These are phyloP conservation scores for Bryoerythrophyllum caledonicum DNA, from an alignment of 225 moss, liverwort and hornwort genomes.

Conservation along the genomic window DNA sequence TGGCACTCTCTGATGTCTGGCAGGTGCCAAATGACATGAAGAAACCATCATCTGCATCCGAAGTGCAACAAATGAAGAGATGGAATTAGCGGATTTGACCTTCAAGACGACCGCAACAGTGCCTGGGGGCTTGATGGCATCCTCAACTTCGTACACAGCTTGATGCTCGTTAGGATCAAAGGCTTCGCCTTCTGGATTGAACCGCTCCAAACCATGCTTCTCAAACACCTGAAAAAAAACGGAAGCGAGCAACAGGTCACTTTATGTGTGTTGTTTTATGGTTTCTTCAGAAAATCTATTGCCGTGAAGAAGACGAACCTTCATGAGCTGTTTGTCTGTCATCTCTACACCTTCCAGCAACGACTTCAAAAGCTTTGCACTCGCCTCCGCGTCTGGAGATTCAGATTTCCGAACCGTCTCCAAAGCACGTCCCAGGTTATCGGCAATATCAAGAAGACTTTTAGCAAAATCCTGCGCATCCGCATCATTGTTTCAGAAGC, in stretches of 20 bases:
- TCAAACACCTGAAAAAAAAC: slow-evolving; percentile 54
- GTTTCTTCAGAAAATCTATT: background rate
- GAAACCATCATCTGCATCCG: background rate
- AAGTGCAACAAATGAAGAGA: background rate
- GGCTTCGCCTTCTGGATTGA: slow-evolving; percentile 45
- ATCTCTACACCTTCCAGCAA: slow-evolving; percentile 72
- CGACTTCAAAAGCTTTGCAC: slow-evolving; percentile 56
- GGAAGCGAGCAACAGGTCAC: background rate
- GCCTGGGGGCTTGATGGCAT: slow-evolving; percentile 54
- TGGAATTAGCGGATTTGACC: slow-evolving; percentile 27
- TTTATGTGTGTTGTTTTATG: background rate
- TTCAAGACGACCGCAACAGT: slow-evolving; percentile 63
- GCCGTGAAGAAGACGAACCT: slow-evolving; percentile 29
- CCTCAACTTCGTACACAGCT: slow-evolving; percentile 70
- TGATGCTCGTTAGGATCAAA: slow-evolving; percentile 80
- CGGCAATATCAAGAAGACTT: slow-evolving; percentile 71
- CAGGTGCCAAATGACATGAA: background rate
- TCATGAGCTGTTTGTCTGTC: slow-evolving; percentile 73
- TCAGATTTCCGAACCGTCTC: slow-evolving; percentile 57
- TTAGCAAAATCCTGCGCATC: slow-evolving; percentile 71
- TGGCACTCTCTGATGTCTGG: too few species aligned
- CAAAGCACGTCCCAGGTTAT: slow-evolving; percentile 71
- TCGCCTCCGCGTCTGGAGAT: slow-evolving; percentile 40
- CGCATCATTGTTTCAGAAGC: background rate
- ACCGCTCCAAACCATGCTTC: slow-evolving; percentile 65